Evolutionary conservation across 495 filamentous ascomycete species (phyloP).

Genomic region (Podospora didyma): DNA sequence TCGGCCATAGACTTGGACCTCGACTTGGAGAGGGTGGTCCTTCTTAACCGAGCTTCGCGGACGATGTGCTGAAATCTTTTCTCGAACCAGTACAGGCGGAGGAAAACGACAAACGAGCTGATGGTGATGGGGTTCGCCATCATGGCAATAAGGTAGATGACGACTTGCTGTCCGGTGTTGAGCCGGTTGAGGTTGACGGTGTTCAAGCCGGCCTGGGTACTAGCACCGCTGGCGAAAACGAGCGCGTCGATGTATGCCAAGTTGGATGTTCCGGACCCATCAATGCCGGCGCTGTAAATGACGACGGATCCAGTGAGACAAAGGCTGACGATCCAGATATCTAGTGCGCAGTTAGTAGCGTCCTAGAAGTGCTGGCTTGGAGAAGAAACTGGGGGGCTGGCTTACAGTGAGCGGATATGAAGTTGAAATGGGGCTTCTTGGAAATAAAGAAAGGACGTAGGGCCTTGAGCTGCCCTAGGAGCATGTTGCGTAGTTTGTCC

Average conservation of each 20-base stretch:
- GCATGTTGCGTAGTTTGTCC: slow-evolving; percentile 10
- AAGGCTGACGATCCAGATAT: slow-evolving; percentile 65
- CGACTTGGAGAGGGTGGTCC: slow-evolving; percentile 44
- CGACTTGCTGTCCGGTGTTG: slow-evolving; percentile 70
- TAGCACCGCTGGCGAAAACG: slow-evolving; percentile 73
- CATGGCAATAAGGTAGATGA: slow-evolving; percentile 67
- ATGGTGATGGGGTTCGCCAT: slow-evolving; percentile 88
- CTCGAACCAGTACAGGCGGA: slow-evolving; percentile 96
- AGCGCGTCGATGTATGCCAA: slow-evolving; percentile 85
- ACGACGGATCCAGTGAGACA: slow-evolving; percentile 70
- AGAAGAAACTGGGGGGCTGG: background rate
- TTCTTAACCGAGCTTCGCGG: slow-evolving; percentile 38
- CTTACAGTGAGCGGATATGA: slow-evolving; percentile 80
- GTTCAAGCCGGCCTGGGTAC: slow-evolving; percentile 91
- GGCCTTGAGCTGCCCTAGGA: slow-evolving; percentile 40
- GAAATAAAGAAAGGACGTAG: slow-evolving; percentile 48
- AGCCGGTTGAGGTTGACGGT: slow-evolving; percentile 74
- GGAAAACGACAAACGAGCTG: slow-evolving; percentile 79
- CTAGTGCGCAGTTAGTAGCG: background rate
- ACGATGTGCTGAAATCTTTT: slow-evolving; percentile 75
- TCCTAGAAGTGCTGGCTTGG: background rate
- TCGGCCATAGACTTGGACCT: slow-evolving; percentile 56
- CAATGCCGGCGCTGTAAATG: slow-evolving; percentile 47
- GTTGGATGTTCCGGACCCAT: slow-evolving; percentile 33
- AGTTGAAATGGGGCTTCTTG: slow-evolving; percentile 66